phyloP scores from a whole-genome alignment of 2,329 filamentous ascomycete species.

The Trichoderma sp. region DNA sequence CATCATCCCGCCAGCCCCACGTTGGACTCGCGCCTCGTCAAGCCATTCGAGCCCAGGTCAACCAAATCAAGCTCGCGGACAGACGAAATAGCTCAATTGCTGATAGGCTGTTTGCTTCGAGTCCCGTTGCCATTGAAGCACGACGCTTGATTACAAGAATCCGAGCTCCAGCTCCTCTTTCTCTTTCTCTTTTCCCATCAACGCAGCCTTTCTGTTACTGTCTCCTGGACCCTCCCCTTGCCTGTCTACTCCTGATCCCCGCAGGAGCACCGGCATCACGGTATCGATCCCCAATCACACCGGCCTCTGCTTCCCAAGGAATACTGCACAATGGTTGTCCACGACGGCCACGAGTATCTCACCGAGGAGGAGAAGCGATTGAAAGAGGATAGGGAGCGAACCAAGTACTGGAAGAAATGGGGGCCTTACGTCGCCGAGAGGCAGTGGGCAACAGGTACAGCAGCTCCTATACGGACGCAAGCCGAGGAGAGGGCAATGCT shows the following conservation, averaged over 20 bases:
- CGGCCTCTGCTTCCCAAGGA: constrained; percentile 10
- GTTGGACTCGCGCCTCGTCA: constrained; percentile 5
- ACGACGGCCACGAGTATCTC: constrained; percentile 84
- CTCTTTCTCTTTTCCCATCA: constrained; percentile 15
- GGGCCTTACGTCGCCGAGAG: constrained; percentile 90
- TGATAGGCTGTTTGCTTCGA: constrained; percentile 23
- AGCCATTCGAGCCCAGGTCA: background rate
- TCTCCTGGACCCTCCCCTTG: constrained; percentile 16
- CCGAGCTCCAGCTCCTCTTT: constrained; percentile 18
- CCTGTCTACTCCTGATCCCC: background rate
- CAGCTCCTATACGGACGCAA: too few relatives aligned
- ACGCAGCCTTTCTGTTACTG: background rate
- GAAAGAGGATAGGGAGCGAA: constrained; percentile 78
- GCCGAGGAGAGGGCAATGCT: constrained; percentile 31
- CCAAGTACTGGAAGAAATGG: constrained; percentile 98
- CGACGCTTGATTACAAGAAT: constrained; percentile 8
- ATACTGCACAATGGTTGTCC: constrained; percentile 72
- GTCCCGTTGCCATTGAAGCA: constrained; percentile 11
- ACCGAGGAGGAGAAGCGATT: constrained; percentile 90
- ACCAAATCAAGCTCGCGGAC: constrained; percentile 22
- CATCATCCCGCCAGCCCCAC: constrained; percentile 23
- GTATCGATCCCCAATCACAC: background rate
- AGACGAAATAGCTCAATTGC: constrained; percentile 19
- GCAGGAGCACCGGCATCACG: background rate
- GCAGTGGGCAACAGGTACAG: constrained; percentile 86